Percentiles rank a stretch among this genome's conserved stretches.
Conservation (phyloP, 2,329 filamentous ascomycete species). For the Ciborinia camelliae region DNA sequence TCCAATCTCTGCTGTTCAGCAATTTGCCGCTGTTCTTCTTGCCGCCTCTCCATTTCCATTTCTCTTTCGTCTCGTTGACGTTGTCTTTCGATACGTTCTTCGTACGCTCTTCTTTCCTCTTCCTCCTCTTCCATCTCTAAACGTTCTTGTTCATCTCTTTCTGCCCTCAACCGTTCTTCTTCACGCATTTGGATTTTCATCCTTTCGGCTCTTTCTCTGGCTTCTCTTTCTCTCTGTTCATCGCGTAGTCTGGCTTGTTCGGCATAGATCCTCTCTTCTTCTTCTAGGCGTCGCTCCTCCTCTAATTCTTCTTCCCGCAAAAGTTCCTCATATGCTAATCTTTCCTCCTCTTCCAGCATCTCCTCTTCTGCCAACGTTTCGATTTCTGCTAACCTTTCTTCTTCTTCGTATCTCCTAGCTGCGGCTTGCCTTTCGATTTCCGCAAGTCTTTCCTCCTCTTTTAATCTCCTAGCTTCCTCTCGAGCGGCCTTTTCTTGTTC, state of each 20-base stretch:
- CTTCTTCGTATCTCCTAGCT: conserved; percentile 8
- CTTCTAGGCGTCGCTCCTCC: conserved; percentile 2
- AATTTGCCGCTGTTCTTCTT: conserved; percentile 13
- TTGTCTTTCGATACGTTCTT: conserved; percentile 6
- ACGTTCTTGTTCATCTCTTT: conserved; percentile 15
- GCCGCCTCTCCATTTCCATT: conserved; percentile 1
- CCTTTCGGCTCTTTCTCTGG: conserved; percentile 1
- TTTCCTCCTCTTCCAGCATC: conserved; percentile 8
- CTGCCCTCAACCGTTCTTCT: conserved; percentile 4
- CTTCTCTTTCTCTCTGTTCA: conserved; percentile 6
- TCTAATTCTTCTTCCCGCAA: conserved; percentile 12
- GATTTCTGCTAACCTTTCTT: conserved; percentile 13
- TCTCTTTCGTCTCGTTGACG: conserved; percentile 7
- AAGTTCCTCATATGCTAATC: conserved; percentile 11
- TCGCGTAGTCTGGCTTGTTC: conserved; percentile 15
- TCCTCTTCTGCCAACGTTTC: conserved; percentile 7
- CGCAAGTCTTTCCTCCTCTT: conserved; percentile 10
- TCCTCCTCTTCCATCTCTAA: conserved; percentile 19
- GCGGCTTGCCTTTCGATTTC: conserved; percentile 9
- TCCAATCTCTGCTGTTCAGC: conserved; percentile 6
- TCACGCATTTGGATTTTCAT: conserved; percentile 2
- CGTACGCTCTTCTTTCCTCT: conserved; percentile 12
- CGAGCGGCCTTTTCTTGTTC: conserved; percentile 16
- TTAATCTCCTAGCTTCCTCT: conserved; percentile 19
- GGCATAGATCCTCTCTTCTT: conserved; percentile 16